Base-by-base conservation (phyloP, 108 stramenopile genomes). In the Craspedostauros australis region DNA sequence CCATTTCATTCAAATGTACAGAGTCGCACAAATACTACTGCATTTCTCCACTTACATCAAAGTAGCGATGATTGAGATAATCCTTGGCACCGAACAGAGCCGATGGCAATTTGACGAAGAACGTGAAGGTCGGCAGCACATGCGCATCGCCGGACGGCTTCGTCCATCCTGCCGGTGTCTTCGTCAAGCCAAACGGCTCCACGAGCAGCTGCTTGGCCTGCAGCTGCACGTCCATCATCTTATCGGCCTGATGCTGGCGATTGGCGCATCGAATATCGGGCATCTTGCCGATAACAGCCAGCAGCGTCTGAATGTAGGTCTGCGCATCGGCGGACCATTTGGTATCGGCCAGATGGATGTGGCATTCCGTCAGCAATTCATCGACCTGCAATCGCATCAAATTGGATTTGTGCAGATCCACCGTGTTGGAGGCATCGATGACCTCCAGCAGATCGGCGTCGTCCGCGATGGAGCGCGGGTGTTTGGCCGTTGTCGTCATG, bases 131-230 rank as follows among this genome's bases (percentile, higher is more conserved):
- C 1, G 90, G 90, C 39, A 92, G 48, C 8, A 70, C 62, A 31
- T 82, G 60, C 21, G 84, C 86, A 73, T 92, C 86, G 20, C 78
- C 86, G 39, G 62, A 63, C 38, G 57, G 54, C 56, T 74, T 85
- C 5, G 85, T 77, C 62, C 79, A 66, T 29, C 80, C 80, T 14
- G 59, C 21, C 1, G 24, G 57, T 1, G 46, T 38, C 33, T 48
- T 46, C 15, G 62, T 60, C 11, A 22, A 71, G 15, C 63, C 58
- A 27, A 65, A n/a, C 4, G 64, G 63, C 15, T 64, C 37, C 32
- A 66, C 23, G 6, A 42, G 34, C 9, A 64, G 23, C 14, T 0
- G 16, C 32, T 12, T 1, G 3, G 16, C 15, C 4, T 44, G 6
- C 36, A 57, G 32, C 8, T 60, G 31, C 3, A 75, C n/a, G 31